A percentile compares a stretch with the other conserved stretches of the same genome.
phyloP scores from a whole-genome alignment of 2,329 filamentous ascomycete species.

The Xylariaceae sp. region DNA sequence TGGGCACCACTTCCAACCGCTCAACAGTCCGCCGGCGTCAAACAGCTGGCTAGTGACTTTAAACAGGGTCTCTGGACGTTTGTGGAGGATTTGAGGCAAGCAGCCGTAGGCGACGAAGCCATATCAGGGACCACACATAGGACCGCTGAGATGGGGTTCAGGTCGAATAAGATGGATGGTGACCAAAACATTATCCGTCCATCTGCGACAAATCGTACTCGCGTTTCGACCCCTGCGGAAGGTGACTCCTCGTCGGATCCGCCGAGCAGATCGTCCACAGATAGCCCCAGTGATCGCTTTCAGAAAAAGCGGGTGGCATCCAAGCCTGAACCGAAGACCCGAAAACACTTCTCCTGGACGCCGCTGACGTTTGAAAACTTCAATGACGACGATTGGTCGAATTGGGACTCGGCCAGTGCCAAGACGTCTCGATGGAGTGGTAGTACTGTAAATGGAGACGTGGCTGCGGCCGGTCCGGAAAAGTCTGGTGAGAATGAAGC shows the following conservation, averaged over 20 bases:
- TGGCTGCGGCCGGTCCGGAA: constrained; percentile 42
- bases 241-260: constrained; percentile 30
- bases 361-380: constrained; percentile 51
- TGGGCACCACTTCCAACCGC: constrained; percentile 50
- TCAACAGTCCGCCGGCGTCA: constrained; percentile 44
- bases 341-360: constrained; percentile 56
- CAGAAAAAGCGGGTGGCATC: constrained; percentile 30
- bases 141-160: constrained; percentile 31
- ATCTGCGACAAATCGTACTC: constrained; percentile 36
- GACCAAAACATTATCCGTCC: constrained; percentile 46
- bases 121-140: constrained; percentile 50
- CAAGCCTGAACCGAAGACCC: constrained; percentile 35
- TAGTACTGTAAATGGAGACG: constrained; percentile 49
- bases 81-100: constrained; percentile 89
- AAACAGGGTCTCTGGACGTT: constrained; percentile 89
- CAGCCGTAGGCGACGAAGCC: constrained; percentile 90
- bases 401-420: constrained; percentile 53
- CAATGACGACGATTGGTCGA: constrained; percentile 59
- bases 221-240: constrained; percentile 40
- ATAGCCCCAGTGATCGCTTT: constrained; percentile 26
- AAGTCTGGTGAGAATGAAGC: constrained; percentile 41
- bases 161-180: constrained; percentile 24
- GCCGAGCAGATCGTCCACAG: constrained; percentile 31
- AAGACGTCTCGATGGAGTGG: constrained; percentile 60
- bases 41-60: constrained; percentile 84